phyloP scores from a whole-genome alignment of 345 rosid species.

The Eucalyptus sideroxylon region DNA sequence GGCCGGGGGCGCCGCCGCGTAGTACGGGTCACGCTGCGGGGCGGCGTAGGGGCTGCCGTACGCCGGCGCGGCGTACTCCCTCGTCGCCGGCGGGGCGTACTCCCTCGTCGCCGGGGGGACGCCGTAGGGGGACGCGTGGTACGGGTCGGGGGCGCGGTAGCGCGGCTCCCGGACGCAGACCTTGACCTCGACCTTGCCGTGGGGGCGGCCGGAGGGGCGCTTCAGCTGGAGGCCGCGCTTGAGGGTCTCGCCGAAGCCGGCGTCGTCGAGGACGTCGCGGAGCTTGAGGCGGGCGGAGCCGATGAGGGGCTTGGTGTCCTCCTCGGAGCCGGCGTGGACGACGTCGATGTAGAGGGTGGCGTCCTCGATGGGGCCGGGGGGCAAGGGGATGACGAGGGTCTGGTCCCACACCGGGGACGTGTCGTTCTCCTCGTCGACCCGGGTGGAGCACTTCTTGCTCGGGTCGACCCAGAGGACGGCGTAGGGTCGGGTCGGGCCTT shows the following conservation, averaged over 20 bases:
- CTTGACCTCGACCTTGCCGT: slow-evolving; percentile 58
- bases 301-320: slow-evolving; percentile 61
- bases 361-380: slow-evolving; percentile 24
- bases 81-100: slow-evolving; percentile 3
- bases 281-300: slow-evolving; percentile 65
- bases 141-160: slow-evolving; percentile 6
- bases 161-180: slow-evolving; percentile 28
- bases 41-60: slow-evolving; percentile 15
- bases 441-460: slow-evolving; percentile 30
- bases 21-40: not conserved
- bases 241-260: slow-evolving; percentile 26
- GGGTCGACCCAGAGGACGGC: slow-evolving; percentile 75
- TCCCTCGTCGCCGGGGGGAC: slow-evolving; percentile 21
- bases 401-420: slow-evolving; percentile 57
- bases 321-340: slow-evolving; percentile 61
- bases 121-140: slow-evolving; percentile 26
- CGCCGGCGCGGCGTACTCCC: slow-evolving; percentile 2
- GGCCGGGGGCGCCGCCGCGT: slow-evolving; percentile 10
- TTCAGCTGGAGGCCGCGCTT: slow-evolving; percentile 37
- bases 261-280: slow-evolving; percentile 47
- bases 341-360: slow-evolving; percentile 44
- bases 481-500: slow-evolving; percentile 54
- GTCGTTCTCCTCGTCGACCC: slow-evolving; percentile 56
- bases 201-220: slow-evolving; percentile 91
- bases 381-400: slow-evolving; percentile 32